phyloP scores from a whole-genome alignment of 306 rosid genomes.

The Alnus rubra region DNA sequence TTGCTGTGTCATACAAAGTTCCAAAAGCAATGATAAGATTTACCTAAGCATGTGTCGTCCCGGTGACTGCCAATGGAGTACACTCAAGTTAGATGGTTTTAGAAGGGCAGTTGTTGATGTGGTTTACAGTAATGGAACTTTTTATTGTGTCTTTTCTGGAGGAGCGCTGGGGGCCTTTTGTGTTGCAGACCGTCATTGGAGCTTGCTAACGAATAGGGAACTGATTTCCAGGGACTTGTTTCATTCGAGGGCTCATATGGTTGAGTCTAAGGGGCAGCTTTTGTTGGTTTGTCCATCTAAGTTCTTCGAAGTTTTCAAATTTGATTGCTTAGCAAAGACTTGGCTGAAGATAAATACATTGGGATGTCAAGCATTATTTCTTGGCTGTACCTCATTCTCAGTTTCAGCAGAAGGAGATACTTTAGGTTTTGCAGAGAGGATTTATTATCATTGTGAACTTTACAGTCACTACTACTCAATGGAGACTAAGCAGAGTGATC shows the following conservation, averaged over 20 bases:
- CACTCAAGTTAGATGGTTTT: neutral
- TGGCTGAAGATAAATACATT: neutral
- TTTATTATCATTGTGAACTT: neutral
- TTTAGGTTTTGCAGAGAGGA: neutral
- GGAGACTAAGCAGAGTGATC: neutral
- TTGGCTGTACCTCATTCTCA: neutral
- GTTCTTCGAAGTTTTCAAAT: neutral
- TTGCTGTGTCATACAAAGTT: neutral
- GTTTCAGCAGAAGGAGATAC: conserved; percentile 1
- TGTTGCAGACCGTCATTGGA: neutral
- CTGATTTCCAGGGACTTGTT: neutral
- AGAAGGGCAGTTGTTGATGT: conserved; percentile 3
- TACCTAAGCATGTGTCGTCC: neutral
- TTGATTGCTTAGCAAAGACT: neutral
- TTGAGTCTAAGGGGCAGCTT: conserved; percentile 10
- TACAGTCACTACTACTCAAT: neutral
- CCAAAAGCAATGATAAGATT: neutral
- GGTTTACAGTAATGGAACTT: conserved; percentile 2
- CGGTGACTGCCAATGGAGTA: neutral
- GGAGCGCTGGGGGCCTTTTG: neutral
- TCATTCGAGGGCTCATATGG: conserved; percentile 3
- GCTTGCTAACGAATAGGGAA: neutral
- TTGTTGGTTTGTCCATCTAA: neutral
- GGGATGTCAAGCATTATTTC: conserved; percentile 9
- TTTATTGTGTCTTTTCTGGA: conserved; percentile 6